Conservation (phyloP, 176 grass and related monocot species). For the Alloteropsis semialata region DNA sequence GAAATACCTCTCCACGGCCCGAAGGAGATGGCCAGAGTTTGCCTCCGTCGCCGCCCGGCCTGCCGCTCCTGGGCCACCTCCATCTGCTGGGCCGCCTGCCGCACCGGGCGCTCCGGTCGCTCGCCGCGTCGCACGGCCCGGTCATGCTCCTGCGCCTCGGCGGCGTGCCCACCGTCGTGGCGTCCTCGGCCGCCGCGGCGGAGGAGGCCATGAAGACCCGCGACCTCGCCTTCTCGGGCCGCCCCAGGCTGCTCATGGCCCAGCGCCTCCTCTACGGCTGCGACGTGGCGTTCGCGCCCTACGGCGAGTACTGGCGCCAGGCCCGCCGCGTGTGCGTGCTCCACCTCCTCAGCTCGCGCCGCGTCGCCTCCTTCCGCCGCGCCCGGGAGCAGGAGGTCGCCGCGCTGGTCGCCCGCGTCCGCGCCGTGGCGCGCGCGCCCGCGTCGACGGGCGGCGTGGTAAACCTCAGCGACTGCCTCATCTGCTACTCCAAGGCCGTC, state of each 20-base stretch:
- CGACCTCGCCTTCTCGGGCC: conserved; percentile 39
- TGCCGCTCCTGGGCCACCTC: conserved; percentile 45
- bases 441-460: background rate
- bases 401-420: conserved; percentile 9
- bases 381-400: conserved; percentile 29
- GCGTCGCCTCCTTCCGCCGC: conserved; percentile 25
- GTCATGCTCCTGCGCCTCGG: conserved; percentile 25
- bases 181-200: conserved; percentile 40
- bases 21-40: background rate
- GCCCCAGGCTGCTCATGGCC: background rate
- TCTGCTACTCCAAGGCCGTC: conserved; percentile 2
- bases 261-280: conserved; percentile 37
- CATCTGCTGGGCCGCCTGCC: conserved; percentile 39
- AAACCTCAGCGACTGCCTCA: background rate
- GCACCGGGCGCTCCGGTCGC: conserved; percentile 6
- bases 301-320: conserved; percentile 56
- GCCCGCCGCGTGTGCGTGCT: conserved; percentile 41
- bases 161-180: conserved; percentile 9
- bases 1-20: background rate
- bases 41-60: conserved; percentile 11
- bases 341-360: conserved; percentile 38
- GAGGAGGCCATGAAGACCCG: conserved; percentile 44
- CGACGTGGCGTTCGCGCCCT: conserved; percentile 51
- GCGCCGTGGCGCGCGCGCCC: background rate
- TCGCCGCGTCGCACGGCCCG: background rate